phyloP scores from a whole-genome alignment of 768 basidiomycete genomes.

The Panus rudis region DNA sequence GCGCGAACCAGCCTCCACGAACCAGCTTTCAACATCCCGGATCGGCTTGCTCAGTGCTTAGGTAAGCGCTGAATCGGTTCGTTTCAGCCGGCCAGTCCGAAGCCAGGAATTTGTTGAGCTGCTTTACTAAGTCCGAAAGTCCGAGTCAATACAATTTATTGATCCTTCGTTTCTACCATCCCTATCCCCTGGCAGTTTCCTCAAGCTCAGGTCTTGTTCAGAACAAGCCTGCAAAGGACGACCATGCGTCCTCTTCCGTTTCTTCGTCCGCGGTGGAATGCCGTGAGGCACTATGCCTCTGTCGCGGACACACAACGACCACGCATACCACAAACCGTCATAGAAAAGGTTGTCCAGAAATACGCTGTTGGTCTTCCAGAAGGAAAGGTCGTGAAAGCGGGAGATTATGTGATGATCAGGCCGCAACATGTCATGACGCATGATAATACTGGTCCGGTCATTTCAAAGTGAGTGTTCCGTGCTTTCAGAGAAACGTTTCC shows the following conservation, averaged over 20 bases:
- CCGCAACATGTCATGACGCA: slow-evolving; percentile 99
- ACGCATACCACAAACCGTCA: slow-evolving; percentile 70
- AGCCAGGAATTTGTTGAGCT: neutral
- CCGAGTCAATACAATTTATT: neutral
- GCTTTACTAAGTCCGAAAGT: neutral
- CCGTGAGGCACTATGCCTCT: slow-evolving; percentile 15
- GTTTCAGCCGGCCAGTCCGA: too few relatives aligned
- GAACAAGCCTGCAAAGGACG: neutral
- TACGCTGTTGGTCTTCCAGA: slow-evolving; percentile 87
- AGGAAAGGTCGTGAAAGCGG: slow-evolving; percentile 78
- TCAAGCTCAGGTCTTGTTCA: neutral
- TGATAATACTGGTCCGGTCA: slow-evolving; percentile 97
- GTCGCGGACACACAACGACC: slow-evolving; percentile 20
- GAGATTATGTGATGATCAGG: slow-evolving; percentile 99
- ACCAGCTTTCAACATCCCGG: neutral
- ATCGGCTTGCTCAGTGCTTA: too few relatives aligned
- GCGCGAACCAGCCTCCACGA: neutral
- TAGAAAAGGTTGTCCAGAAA: slow-evolving; percentile 97
- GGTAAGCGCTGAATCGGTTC: too few relatives aligned
- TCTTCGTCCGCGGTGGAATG: neutral
- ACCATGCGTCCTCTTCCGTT: neutral
- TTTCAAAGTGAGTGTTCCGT: slow-evolving; percentile 70
- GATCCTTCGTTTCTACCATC: neutral
- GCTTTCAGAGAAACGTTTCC: neutral
- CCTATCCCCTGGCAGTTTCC: neutral